Evolutionary conservation across 2,329 filamentous ascomycete species (phyloP).

Genomic region (Bipolaris sorokiniana): DNA sequence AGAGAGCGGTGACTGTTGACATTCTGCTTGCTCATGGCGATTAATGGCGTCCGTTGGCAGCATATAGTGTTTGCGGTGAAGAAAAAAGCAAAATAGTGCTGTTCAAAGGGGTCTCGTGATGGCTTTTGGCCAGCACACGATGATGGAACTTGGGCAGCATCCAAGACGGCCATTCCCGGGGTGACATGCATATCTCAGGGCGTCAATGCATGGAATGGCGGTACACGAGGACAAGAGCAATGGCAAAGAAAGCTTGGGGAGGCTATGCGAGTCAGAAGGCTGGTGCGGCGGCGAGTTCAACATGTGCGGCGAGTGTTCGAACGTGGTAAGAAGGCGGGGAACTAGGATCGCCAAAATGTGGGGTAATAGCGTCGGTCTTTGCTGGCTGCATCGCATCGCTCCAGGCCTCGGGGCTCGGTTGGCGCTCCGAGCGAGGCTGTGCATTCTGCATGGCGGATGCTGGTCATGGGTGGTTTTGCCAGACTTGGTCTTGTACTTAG

Average conservation of each 20-base stretch:
- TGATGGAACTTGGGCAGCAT: conserved; percentile 20
- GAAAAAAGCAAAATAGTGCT: conserved; percentile 2
- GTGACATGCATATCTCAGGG: conserved; percentile 31
- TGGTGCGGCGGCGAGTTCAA: conserved; percentile 25
- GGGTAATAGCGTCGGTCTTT: conserved; percentile 42
- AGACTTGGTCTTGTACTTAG: conserved; percentile 13
- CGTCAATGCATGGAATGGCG: conserved; percentile 28
- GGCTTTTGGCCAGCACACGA: background rate
- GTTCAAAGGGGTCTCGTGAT: background rate
- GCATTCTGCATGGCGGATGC: background rate
- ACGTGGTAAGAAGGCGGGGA: conserved; percentile 47
- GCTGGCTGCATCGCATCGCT: conserved; percentile 29
- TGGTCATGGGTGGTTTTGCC: conserved; percentile 15
- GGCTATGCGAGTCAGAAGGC: conserved; percentile 45
- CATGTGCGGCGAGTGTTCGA: conserved; percentile 33
- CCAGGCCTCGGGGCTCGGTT: conserved; percentile 31
- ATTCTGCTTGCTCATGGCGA: background rate
- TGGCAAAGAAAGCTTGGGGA: conserved; percentile 32
- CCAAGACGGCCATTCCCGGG: conserved; percentile 14
- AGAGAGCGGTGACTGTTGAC: background rate
- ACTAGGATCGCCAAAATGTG: conserved; percentile 46
- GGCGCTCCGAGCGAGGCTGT: conserved; percentile 36
- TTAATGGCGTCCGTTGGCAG: background rate
- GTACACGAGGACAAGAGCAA: conserved; percentile 21
- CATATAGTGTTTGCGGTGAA: background rate